Base-by-base conservation (phyloP, 225 moss, liverwort and hornwort species). In the Physcomitrium patens region DNA sequence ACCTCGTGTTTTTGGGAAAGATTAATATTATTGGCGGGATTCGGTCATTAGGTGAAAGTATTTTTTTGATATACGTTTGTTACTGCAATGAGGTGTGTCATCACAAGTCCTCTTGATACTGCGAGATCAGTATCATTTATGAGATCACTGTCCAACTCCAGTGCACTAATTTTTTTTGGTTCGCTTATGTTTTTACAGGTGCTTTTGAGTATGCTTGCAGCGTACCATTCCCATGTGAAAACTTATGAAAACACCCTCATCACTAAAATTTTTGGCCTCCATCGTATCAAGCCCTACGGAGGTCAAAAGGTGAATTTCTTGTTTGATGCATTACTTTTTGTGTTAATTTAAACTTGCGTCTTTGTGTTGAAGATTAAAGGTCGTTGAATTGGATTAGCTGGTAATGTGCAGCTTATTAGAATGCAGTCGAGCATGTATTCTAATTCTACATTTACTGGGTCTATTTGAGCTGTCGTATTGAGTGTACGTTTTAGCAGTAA, bases 201-300 rank as follows among this genome's bases (percentile, higher is more conserved):
- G 31, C 91, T 99, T 78, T 76, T 99, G 69, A 89, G 82, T 49
- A 99, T 99, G 99, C 94, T 99, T 44, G 73, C 89, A 62, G 60
- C 91, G 43, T 99, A 99, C 75, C 93, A 95, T 80, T 85, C 83
- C 28, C 99, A 99, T 76, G 99, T 99, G 82, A 91, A 90, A 76
- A 85, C 82, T 8, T 92, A 91, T 43, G 99, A 99, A 74, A 99
- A 99, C 68, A 99, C 99, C 16, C 89, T 99, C 15, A 89, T 99
- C 73, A 99, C 99, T 8, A 99, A 99, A 76, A 95, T 99, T 82
- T 99, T 99, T 80, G 99, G 99, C 67, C 91, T 99, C 77, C 93
- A 99, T 82, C 95, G 95, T 54, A 95, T 99, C 43, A 99, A 93
- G 78, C 99, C 99, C 52, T 91, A 87, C 75, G 95, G 95, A 76